These are phyloP conservation scores for Exophiala sp. DNA, from an alignment of 2,329 filamentous ascomycete genomes.

Conservation along the genomic window DNA sequence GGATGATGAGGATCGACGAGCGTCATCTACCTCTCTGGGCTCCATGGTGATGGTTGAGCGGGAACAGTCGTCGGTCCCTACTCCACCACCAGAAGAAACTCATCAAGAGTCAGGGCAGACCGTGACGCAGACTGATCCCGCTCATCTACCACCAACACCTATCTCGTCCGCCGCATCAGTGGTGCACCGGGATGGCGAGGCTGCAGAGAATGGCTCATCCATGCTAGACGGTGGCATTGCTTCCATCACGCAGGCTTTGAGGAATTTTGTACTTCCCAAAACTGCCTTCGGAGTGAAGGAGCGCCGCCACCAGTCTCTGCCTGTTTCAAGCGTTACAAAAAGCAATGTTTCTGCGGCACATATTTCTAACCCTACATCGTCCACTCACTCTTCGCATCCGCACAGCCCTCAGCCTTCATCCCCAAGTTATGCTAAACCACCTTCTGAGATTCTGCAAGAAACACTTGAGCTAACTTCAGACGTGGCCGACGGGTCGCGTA, in stretches of 20 bases:
- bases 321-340: conserved; percentile 63
- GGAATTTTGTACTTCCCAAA: conserved; percentile 43
- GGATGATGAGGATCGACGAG: conserved; percentile 29
- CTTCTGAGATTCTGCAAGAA: conserved; percentile 44
- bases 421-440: conserved; percentile 41
- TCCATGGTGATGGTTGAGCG: conserved; percentile 43
- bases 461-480: conserved; percentile 75
- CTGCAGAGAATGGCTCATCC: conserved; percentile 38
- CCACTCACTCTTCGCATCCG: conserved; percentile 47
- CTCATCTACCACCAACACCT: conserved; percentile 43
- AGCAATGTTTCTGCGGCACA: conserved; percentile 64
- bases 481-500: conserved; percentile 54
- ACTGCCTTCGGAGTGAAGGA: conserved; percentile 35
- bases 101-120: conserved; percentile 29
- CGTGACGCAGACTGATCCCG: conserved; percentile 32
- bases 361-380: conserved; percentile 64
- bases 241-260: conserved; percentile 44
- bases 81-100: conserved; percentile 29
- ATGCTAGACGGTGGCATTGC: conserved; percentile 37
- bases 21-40: conserved; percentile 36
- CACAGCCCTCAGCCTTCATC: conserved; percentile 52
- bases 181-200: conserved; percentile 43
- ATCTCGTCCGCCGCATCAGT: conserved; percentile 43
- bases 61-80: conserved; percentile 33
- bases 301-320: conserved; percentile 48